Conservation (phyloP, 371 early-diverging fungal species). For the Mucor irregularis region DNA sequence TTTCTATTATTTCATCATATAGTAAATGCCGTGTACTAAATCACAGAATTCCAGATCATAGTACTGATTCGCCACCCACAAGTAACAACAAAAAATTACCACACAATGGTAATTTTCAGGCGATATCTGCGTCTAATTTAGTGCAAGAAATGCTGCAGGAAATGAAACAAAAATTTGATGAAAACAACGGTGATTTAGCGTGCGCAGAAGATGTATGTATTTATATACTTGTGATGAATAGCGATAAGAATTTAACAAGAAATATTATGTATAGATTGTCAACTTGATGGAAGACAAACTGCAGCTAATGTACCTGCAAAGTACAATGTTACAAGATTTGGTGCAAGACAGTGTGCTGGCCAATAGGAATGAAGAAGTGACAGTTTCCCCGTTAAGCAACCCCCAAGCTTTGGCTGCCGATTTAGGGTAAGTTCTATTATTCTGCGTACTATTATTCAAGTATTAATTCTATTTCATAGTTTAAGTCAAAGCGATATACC, state of each 20-base stretch:
- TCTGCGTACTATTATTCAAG: background rate
- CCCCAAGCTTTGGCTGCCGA: slow-evolving; percentile 22
- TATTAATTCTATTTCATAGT: background rate
- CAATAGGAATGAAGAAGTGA: slow-evolving; percentile 11
- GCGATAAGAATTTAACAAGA: background rate
- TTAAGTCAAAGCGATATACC: slow-evolving; percentile 39
- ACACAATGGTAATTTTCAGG: slow-evolving; percentile 21
- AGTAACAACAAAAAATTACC: too few relatives aligned
- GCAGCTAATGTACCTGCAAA: slow-evolving; percentile 43
- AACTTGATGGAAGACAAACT: slow-evolving; percentile 39
- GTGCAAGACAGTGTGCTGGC: slow-evolving; percentile 26
- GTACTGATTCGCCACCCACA: background rate
- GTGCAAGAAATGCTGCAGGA: slow-evolving; percentile 28
- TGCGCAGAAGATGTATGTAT: slow-evolving; percentile 35
- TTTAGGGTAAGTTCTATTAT: slow-evolving; percentile 28
- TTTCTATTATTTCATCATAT: too few relatives aligned
- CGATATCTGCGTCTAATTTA: slow-evolving; percentile 27
- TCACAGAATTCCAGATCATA: slow-evolving; percentile 18
- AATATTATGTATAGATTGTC: background rate
- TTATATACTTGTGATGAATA: background rate
- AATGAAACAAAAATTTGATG: slow-evolving; percentile 27
- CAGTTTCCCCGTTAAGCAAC: slow-evolving; percentile 18
- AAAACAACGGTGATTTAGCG: slow-evolving; percentile 13
- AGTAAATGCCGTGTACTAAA: slow-evolving; percentile 42
- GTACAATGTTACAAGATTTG: slow-evolving; percentile 40